A percentile compares a stretch with the other conserved stretches of the same genome.
phyloP scores from a whole-genome alignment of 2,329 filamentous ascomycete genomes.

The Monilinia polystroma region DNA sequence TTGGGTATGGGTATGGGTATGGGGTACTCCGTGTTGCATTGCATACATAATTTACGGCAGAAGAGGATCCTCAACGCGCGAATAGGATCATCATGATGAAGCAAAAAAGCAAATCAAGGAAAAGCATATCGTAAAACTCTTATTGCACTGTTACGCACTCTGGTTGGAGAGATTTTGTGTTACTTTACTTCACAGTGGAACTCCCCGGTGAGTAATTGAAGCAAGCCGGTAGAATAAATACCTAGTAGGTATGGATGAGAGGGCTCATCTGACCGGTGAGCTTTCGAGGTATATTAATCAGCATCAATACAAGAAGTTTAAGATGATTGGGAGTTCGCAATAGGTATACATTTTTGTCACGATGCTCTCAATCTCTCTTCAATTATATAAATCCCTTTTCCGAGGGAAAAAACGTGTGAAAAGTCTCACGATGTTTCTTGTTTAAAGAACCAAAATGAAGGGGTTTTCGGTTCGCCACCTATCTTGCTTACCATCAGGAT shows the following conservation, averaged over 20 bases:
- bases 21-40: too few relatives aligned
- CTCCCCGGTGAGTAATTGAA: neutral
- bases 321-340: neutral
- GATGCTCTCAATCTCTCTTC: neutral
- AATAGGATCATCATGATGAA: neutral
- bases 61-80: neutral
- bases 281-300: neutral
- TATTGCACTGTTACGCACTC: neutral
- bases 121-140: neutral
- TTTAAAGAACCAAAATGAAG: constrained; percentile 9
- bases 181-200: neutral
- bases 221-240: too few relatives aligned
- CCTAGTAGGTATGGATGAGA: neutral
- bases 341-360: neutral
- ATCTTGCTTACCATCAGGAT: neutral
- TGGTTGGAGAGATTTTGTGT: neutral
- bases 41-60: neutral
- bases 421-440: constrained; percentile 7
- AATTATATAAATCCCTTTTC: neutral
- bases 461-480: neutral
- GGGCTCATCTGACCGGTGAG: constrained; percentile 7
- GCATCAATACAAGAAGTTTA: neutral
- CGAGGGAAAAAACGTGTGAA: neutral
- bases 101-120: neutral
- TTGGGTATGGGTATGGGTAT: too few relatives aligned